A percentile compares a stretch with the other conserved stretches of the same genome.
Evolutionary conservation across 345 rosid species (phyloP).

Genomic region (Raphanus raphanistrum): DNA sequence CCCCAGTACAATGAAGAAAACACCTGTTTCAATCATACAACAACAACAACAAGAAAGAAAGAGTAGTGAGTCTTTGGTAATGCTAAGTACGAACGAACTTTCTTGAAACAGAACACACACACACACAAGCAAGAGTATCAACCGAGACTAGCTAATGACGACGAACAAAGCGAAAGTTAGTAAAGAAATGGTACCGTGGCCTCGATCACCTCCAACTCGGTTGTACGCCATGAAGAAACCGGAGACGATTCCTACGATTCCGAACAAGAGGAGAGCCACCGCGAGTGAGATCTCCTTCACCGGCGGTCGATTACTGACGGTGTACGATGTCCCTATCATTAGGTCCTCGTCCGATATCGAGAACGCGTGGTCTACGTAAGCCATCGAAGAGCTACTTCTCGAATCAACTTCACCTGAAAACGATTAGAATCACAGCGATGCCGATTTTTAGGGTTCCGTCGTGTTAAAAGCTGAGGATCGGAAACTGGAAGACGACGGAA

Average conservation of each 20-base stretch:
- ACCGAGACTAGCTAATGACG: neutral
- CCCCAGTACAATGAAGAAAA: slow-evolving; percentile 84
- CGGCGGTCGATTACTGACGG: slow-evolving; percentile 78
- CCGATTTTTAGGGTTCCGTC: neutral
- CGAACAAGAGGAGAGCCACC: slow-evolving; percentile 82
- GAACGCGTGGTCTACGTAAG: slow-evolving; percentile 96
- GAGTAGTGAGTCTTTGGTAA: slow-evolving; percentile 11
- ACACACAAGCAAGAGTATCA: neutral
- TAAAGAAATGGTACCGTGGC: slow-evolving; percentile 55
- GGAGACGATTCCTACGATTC: slow-evolving; percentile 63
- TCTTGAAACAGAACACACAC: neutral
- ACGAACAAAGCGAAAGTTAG: neutral
- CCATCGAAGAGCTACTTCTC: slow-evolving; percentile 50
- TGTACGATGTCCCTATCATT: slow-evolving; percentile 70
- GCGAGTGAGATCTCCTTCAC: slow-evolving; percentile 94
- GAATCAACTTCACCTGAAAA: slow-evolving; percentile 22
- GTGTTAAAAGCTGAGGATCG: slow-evolving; percentile 25
- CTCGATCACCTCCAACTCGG: slow-evolving; percentile 84
- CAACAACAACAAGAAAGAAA: neutral
- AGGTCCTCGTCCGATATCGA: slow-evolving; percentile 94
- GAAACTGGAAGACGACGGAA: slow-evolving; percentile 23
- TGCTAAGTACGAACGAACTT: no score
- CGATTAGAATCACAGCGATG: slow-evolving; percentile 4
- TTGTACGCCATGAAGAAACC: slow-evolving; percentile 76
- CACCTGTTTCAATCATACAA: slow-evolving; percentile 44